These are phyloP conservation scores for Digitaria exilis DNA, from an alignment of 202 grass and related monocot genomes.

Conservation along the genomic window DNA sequence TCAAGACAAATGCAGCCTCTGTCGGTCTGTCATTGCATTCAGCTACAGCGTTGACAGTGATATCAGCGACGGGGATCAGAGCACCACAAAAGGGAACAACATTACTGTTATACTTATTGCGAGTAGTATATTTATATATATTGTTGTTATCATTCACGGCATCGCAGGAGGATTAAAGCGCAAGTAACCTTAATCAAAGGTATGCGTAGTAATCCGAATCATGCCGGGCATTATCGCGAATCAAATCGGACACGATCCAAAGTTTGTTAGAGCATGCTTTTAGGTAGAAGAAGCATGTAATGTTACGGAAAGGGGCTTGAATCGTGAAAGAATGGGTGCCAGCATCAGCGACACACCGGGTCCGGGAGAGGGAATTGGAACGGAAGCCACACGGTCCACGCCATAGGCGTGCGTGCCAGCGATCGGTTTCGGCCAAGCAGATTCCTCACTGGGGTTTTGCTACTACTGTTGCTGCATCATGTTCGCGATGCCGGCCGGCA, in stretches of 20 bases:
- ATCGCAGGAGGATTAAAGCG: slow-evolving; percentile 23
- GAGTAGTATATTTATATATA: neutral
- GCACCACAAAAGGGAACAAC: neutral
- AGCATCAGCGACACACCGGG: neutral
- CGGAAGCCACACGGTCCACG: neutral
- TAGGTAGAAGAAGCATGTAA: too few species aligned
- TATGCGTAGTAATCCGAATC: neutral
- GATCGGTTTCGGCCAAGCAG: neutral
- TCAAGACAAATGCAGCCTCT: neutral
- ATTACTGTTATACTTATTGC: neutral
- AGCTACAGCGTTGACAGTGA: neutral
- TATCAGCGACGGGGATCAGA: neutral
- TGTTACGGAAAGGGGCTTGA: too few species aligned
- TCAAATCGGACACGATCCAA: neutral
- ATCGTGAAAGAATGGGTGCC: neutral
- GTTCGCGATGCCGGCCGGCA: neutral
- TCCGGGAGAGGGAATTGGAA: neutral
- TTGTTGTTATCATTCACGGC: neutral
- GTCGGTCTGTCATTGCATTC: neutral
- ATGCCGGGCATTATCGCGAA: neutral
- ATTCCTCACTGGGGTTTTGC: neutral
- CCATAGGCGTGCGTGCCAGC: neutral
- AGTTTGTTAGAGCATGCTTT: neutral
- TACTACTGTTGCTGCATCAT: slow-evolving; percentile 9
- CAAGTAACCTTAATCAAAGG: slow-evolving; percentile 22